A percentile compares a stretch with the other conserved stretches of the same genome.
phyloP scores from a whole-genome alignment of 495 filamentous ascomycete genomes.

The Daldinia childiae region DNA sequence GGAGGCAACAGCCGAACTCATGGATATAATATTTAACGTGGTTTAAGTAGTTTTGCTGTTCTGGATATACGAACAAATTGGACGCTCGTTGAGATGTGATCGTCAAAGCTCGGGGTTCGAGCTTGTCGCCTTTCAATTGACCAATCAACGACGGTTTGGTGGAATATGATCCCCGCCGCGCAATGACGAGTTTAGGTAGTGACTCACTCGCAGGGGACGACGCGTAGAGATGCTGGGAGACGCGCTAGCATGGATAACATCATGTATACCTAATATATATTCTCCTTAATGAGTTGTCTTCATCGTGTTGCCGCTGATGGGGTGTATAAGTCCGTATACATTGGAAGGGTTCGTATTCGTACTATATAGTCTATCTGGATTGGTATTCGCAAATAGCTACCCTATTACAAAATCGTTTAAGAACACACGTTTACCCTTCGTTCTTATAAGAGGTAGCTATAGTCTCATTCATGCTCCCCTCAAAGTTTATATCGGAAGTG shows the following conservation, averaged over 20 bases:
- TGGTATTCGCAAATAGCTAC: too few species aligned
- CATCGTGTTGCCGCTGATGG: background rate
- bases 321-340: background rate
- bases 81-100: background rate
- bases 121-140: background rate
- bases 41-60: background rate
- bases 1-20: background rate
- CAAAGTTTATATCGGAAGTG: slow-evolving; percentile 45
- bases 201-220: background rate
- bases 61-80: background rate
- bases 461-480: background rate
- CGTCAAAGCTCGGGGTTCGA: background rate
- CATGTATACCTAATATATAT: background rate
- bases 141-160: background rate
- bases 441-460: background rate
- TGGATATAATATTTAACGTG: too few species aligned
- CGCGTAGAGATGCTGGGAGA: background rate
- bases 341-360: background rate
- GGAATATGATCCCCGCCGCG: background rate
- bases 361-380: background rate
- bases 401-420: too few species aligned
- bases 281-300: too few species aligned
- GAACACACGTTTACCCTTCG: background rate
- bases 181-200: background rate
- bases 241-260: background rate